Conservation (phyloP, 2,329 filamentous ascomycete genomes). For the Magnaporthales sp. region DNA sequence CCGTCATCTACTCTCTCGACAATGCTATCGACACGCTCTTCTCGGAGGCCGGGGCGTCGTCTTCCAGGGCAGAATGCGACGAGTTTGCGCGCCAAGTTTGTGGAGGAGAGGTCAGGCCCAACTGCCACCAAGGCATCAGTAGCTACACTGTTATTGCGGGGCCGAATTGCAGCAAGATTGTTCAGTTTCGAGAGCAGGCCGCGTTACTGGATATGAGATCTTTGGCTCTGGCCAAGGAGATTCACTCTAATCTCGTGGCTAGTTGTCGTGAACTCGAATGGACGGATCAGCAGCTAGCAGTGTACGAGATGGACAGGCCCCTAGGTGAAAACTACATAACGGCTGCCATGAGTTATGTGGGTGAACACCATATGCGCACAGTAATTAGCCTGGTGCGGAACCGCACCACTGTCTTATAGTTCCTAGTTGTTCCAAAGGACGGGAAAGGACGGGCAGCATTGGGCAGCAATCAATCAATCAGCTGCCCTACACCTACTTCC, state of each 20-base stretch:
- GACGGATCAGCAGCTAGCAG: slow-evolving; percentile 9
- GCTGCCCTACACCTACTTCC: too few relatives aligned
- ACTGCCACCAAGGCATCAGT: background rate
- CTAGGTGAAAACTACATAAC: slow-evolving; percentile 9
- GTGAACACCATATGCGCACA: too few relatives aligned
- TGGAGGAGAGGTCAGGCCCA: background rate
- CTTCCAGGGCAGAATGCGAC: slow-evolving; percentile 4
- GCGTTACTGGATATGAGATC: slow-evolving; percentile 1
- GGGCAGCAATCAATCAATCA: too few relatives aligned
- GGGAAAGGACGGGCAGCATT: too few relatives aligned
- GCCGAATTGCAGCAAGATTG: slow-evolving; percentile 2
- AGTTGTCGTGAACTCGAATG: slow-evolving; percentile 7
- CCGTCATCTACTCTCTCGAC: background rate
- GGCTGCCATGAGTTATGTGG: too few relatives aligned
- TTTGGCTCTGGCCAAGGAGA: background rate
- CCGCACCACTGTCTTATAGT: too few relatives aligned
- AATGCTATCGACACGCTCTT: background rate
- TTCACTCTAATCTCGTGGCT: slow-evolving; percentile 7
- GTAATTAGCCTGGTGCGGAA: too few relatives aligned
- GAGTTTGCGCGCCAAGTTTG: background rate
- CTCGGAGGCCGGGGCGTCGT: background rate
- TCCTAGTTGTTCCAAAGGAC: too few relatives aligned
- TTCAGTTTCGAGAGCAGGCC: slow-evolving; percentile 4
- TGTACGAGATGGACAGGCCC: slow-evolving; percentile 13
- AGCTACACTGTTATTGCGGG: slow-evolving; percentile 7